phyloP scores from a whole-genome alignment of 2,329 filamentous ascomycete genomes.

The Sphaerulina musiva region DNA sequence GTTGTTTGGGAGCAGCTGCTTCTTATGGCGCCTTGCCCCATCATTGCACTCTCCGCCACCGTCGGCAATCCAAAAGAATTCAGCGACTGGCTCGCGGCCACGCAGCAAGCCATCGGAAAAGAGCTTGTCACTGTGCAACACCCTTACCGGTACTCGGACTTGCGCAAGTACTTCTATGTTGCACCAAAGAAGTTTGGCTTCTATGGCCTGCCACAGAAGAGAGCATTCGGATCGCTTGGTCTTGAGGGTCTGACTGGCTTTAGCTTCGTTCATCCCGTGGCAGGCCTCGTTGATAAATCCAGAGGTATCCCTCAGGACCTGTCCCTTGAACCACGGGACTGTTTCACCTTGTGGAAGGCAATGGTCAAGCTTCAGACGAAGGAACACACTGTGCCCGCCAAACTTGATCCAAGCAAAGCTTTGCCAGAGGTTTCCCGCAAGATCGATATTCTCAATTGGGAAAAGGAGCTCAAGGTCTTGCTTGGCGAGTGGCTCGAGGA shows the following conservation, averaged over 20 bases:
- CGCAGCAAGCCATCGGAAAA: slow-evolving; percentile 57
- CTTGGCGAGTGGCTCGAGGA: slow-evolving; percentile 57
- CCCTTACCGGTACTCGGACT: slow-evolving; percentile 63
- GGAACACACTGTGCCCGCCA: slow-evolving; percentile 39
- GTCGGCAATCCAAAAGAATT: slow-evolving; percentile 70
- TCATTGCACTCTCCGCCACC: slow-evolving; percentile 73
- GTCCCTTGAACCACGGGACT: slow-evolving; percentile 64
- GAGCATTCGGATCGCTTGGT: slow-evolving; percentile 39
- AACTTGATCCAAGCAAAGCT: slow-evolving; percentile 46
- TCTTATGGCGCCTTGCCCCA: slow-evolving; percentile 65
- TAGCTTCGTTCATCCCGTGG: slow-evolving; percentile 59
- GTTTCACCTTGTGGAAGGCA: slow-evolving; percentile 56
- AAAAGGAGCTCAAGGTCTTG: slow-evolving; percentile 52
- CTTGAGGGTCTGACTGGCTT: slow-evolving; percentile 48
- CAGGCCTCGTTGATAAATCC: slow-evolving; percentile 54
- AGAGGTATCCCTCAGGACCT: slow-evolving; percentile 62
- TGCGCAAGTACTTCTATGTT: slow-evolving; percentile 66
- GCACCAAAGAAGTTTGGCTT: slow-evolving; percentile 48
- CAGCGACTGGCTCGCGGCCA: slow-evolving; percentile 58
- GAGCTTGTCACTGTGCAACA: slow-evolving; percentile 64
- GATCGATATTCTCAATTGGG: slow-evolving; percentile 61
- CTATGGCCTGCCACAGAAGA: slow-evolving; percentile 44
- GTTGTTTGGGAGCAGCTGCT: slow-evolving; percentile 73
- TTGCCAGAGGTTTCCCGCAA: slow-evolving; percentile 56
- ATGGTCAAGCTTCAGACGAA: slow-evolving; percentile 54